A percentile compares a stretch with the other conserved stretches of the same genome.
phyloP scores from a whole-genome alignment of 148 eudicot genomes.

The Camellia sinensis region DNA sequence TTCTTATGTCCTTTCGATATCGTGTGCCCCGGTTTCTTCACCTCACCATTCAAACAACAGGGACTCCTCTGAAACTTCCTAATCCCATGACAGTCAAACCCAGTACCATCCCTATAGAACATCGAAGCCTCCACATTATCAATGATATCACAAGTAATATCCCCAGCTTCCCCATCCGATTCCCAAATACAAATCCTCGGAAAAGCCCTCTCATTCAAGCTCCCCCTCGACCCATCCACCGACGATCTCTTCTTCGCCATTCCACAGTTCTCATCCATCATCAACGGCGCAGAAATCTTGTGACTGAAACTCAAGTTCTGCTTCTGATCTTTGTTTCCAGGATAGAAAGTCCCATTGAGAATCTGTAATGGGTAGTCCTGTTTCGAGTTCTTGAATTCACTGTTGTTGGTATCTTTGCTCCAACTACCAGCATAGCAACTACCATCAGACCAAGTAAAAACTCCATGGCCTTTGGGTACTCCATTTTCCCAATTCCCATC shows the following conservation, averaged over 20 bases:
- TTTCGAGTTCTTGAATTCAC: neutral
- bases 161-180: constrained; percentile 72
- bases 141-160: constrained; percentile 83
- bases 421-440: constrained; percentile 46
- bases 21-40: constrained; percentile 72
- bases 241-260: constrained; percentile 38
- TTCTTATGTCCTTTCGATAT: constrained; percentile 87
- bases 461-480: constrained; percentile 51
- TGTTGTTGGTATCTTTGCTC: constrained; percentile 27
- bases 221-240: constrained; percentile 32
- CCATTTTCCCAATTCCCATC: constrained; percentile 81
- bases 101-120: constrained; percentile 52
- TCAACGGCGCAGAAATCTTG: constrained; percentile 25
- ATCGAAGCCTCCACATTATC: constrained; percentile 64
- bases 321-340: constrained; percentile 18
- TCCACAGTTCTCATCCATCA: constrained; percentile 24
- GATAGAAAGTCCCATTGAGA: constrained; percentile 39
- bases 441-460: constrained; percentile 52
- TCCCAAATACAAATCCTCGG: constrained; percentile 83
- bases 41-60: constrained; percentile 60
- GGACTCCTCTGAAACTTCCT: constrained; percentile 45
- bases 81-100: constrained; percentile 31
- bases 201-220: constrained; percentile 38
- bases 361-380: constrained; percentile 14
- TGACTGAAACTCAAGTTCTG: constrained; percentile 10